Conservation (phyloP, 345 rosid species). For the Aegle marmelos region DNA sequence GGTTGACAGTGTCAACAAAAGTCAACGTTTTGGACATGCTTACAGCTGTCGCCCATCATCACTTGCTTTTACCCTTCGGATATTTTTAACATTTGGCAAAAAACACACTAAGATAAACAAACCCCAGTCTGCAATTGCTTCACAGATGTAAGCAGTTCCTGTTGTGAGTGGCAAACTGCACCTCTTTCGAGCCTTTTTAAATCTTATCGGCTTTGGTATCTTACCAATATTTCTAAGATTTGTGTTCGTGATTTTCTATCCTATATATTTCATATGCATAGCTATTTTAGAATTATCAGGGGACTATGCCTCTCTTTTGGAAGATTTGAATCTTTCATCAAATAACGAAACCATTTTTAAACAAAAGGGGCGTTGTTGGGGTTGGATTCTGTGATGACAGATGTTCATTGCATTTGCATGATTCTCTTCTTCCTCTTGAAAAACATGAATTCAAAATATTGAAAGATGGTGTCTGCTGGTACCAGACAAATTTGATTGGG, state of each 20-base stretch:
- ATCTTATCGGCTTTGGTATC: not conserved
- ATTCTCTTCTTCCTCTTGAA: conserved; percentile 22
- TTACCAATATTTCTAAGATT: not conserved
- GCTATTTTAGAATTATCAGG: not conserved
- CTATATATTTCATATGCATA: not conserved
- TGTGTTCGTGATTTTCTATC: not conserved
- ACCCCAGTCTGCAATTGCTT: conserved; percentile 16
- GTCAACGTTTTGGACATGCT: conserved; percentile 39
- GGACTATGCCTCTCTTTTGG: conserved; percentile 31
- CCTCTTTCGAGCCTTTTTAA: not conserved
- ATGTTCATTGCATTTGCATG: not conserved
- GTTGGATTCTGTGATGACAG: conserved; percentile 24
- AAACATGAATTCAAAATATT: conserved; percentile 22
- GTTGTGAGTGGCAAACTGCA: conserved; percentile 19
- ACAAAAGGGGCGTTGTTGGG: not conserved
- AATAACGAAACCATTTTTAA: not conserved
- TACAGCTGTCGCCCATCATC: conserved; percentile 47
- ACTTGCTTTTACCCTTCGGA: not conserved
- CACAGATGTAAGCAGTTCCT: conserved; percentile 16
- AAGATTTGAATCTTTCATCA: conserved; percentile 23
- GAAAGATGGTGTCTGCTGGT: conserved; percentile 21
- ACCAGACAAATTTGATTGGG: conserved; percentile 24
- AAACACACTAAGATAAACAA: not conserved
- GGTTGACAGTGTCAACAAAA: conserved; percentile 29
- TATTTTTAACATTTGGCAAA: not conserved